Base-by-base conservation (phyloP, 2,329 filamentous ascomycete species). In the Acephala macrosclerotiorum region DNA sequence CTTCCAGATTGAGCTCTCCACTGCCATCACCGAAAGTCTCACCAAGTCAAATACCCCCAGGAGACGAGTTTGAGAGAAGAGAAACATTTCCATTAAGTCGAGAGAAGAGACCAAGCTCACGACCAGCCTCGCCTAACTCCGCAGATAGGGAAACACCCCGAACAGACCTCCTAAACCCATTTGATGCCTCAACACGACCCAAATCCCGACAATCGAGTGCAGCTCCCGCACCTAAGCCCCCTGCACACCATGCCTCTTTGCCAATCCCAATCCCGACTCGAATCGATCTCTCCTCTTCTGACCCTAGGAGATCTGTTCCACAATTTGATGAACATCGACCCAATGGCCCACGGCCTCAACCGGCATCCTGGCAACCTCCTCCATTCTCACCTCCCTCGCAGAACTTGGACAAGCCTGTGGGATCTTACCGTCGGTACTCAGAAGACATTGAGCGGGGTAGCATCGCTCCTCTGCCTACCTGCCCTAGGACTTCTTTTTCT, bases 401-500 rank as follows among this genome's bases (percentile, higher is more conserved):
- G 20, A 70, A 73, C 33, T 70, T 77, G 8, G 80, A 82, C n/a
- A 77, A 78, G 45, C 77, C 80, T 6, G 49, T 83, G 25, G 80
- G 81, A 3, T 79, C 82, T 1, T 87, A 83, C 70, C 80, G 85
- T 49, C 82, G 84, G 6, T 86, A 84, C 71, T 85, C 85, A 0
- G 84, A 90, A 66, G 83, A 86, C 33, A 76, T 82, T 11, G 77
- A 79, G 55, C 73, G 79, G 56, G 81, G 81, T 2, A 76, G 76
- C 2, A 72, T 83, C 7, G 76, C 80, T 12, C 79, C 81, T 25
- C 82, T 94, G 16, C 87, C 91, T 2, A 84, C 88, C 2, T 97
- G 94, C 72, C 90, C 89, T 7, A 85, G 92, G 66, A 87, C 85
- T 45, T 80, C 84, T 4, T 86, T 87, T 12, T 84, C 87, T 14